Percentiles rank a stretch among this genome's conserved stretches.
Conservation (phyloP, 2,329 filamentous ascomycete genomes). For the Anisogramma anomala region DNA sequence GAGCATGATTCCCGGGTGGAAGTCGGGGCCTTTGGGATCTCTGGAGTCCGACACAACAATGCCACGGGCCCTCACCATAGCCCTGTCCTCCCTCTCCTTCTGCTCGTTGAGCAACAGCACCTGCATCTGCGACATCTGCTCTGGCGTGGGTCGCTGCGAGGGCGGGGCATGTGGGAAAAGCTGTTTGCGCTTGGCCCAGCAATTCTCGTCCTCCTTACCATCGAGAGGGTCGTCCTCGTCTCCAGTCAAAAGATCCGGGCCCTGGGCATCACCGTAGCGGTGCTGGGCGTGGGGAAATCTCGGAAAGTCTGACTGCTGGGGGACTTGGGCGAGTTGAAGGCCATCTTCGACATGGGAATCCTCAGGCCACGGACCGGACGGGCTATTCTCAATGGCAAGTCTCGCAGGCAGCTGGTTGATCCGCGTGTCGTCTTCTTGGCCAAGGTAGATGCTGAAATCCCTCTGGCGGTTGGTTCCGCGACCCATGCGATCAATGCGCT, state of each 20-base stretch:
- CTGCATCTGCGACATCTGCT: slow-evolving; percentile 13
- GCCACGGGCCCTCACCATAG: slow-evolving; percentile 6
- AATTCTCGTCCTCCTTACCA: slow-evolving; percentile 9
- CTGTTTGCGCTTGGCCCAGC: slow-evolving; percentile 19
- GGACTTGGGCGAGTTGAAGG: too few relatives aligned
- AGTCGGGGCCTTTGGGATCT: slow-evolving; percentile 37
- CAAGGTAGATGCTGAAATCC: slow-evolving; percentile 7
- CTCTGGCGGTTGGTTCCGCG: neutral
- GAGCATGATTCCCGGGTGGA: slow-evolving; percentile 36
- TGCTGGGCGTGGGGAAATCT: slow-evolving; percentile 11
- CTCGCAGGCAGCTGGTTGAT: neutral
- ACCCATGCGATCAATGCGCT: slow-evolving; percentile 11
- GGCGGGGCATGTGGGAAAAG: slow-evolving; percentile 19
- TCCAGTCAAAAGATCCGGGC: slow-evolving; percentile 12
- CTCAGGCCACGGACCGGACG: slow-evolving; percentile 13
- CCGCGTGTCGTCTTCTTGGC: neutral
- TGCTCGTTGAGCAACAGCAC: neutral
- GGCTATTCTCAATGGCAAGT: neutral
- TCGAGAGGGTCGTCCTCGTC: neutral
- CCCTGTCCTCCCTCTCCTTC: neutral
- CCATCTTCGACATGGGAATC: too few relatives aligned
- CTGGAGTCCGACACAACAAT: slow-evolving; percentile 12
- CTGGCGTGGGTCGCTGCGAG: slow-evolving; percentile 14
- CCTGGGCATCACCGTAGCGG: slow-evolving; percentile 13
- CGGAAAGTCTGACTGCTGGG: neutral